These are phyloP conservation scores for Apiotrichum porosum DNA, from an alignment of 1,284 basidiomycete species.

Conservation along the genomic window DNA sequence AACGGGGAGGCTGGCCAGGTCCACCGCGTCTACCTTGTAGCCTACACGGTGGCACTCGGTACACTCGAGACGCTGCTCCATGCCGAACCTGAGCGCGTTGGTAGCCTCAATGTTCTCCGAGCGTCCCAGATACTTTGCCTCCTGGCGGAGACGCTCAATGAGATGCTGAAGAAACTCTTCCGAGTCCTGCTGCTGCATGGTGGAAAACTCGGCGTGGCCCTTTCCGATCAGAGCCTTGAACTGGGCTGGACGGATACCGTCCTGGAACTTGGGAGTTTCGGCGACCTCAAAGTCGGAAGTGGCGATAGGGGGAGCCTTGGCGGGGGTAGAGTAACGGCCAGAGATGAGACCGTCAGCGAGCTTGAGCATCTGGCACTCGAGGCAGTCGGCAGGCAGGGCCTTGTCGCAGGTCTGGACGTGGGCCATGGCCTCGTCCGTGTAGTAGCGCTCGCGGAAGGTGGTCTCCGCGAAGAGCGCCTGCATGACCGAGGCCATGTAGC, in stretches of 20 bases:
- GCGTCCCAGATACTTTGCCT: constrained; percentile 56
- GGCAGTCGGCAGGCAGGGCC: constrained; percentile 70
- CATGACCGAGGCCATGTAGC: constrained; percentile 93
- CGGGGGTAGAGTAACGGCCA: constrained; percentile 78
- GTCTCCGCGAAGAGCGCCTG: constrained; percentile 82
- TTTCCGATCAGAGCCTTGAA: constrained; percentile 89
- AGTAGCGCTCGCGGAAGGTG: constrained; percentile 71
- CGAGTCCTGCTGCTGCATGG: constrained; percentile 95
- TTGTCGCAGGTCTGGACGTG: constrained; percentile 68
- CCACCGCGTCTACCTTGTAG: constrained; percentile 73
- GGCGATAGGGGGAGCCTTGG: constrained; percentile 36
- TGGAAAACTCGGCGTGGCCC: constrained; percentile 90
- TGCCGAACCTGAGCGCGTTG: constrained; percentile 69
- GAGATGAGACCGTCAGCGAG: constrained; percentile 87
- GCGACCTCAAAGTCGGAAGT: constrained; percentile 33
- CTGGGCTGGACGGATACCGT: constrained; percentile 73
- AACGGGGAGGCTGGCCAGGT: constrained; percentile 74
- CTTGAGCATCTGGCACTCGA: constrained; percentile 94
- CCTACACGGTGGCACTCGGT: constrained; percentile 76
- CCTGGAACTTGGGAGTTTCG: constrained; percentile 62
- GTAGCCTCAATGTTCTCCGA: constrained; percentile 58
- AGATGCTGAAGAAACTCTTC: constrained; percentile 91
- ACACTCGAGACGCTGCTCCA: constrained; percentile 84
- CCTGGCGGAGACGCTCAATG: constrained; percentile 63
- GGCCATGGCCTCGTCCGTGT: constrained; percentile 51